Percentiles rank a stretch among this genome's conserved stretches.
phyloP scores from a whole-genome alignment of 495 filamentous ascomycete genomes.

The Terfezia boudieri region DNA sequence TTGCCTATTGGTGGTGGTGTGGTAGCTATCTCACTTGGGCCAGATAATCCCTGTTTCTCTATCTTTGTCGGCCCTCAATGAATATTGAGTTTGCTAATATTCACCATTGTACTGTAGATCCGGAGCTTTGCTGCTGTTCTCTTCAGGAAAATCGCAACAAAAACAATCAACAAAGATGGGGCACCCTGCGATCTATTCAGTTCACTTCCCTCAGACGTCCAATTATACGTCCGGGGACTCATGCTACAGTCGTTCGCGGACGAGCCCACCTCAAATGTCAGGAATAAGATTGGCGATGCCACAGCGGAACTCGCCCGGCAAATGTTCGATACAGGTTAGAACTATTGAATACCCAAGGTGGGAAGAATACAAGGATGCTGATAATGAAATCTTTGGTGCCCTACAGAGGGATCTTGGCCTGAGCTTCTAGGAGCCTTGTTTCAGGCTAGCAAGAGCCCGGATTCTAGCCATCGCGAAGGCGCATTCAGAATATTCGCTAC shows the following conservation, averaged over 20 bases:
- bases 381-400: neutral
- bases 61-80: too few relatives aligned
- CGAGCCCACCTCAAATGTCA: slow-evolving; percentile 46
- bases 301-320: slow-evolving; percentile 88
- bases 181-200: slow-evolving; percentile 65
- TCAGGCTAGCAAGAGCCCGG: slow-evolving; percentile 60
- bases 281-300: slow-evolving; percentile 92
- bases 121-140: slow-evolving; percentile 60
- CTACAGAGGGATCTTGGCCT: slow-evolving; percentile 61
- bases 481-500: slow-evolving; percentile 88
- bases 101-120: neutral
- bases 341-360: neutral
- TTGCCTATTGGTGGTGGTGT: slow-evolving; percentile 5
- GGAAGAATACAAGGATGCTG: slow-evolving; percentile 11
- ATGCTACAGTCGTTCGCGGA: slow-evolving; percentile 50
- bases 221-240: slow-evolving; percentile 54
- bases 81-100: too few relatives aligned
- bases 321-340: slow-evolving; percentile 67
- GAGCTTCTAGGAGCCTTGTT: slow-evolving; percentile 75
- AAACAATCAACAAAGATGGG: slow-evolving; percentile 43
- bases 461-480: slow-evolving; percentile 61
- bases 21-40: neutral
- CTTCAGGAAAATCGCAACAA: slow-evolving; percentile 79
- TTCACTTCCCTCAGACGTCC: slow-evolving; percentile 45
- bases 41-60: too few relatives aligned